A percentile compares a stretch with the other conserved stretches of the same genome.
Conservation (phyloP, 2,329 filamentous ascomycete genomes). For the Macroventuria anomochaeta region DNA sequence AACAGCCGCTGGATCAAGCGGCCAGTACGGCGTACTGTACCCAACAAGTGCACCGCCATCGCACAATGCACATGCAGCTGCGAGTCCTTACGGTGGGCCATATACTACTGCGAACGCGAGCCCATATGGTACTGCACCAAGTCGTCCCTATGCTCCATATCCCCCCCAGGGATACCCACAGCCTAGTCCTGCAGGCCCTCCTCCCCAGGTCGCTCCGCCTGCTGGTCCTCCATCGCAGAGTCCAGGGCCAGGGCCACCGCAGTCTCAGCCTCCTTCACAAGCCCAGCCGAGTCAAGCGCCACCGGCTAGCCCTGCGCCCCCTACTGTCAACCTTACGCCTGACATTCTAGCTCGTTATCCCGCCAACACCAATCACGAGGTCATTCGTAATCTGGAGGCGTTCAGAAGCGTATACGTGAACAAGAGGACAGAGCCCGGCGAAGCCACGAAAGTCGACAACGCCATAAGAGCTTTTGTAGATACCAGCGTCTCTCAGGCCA, state of each 20-base stretch:
- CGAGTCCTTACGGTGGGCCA: constrained; percentile 38
- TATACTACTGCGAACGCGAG: constrained; percentile 39
- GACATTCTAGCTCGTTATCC: constrained; percentile 43
- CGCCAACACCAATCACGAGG: constrained; percentile 32
- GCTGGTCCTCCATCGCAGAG: constrained; percentile 15
- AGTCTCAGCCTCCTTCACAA: constrained; percentile 14
- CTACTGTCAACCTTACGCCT: constrained; percentile 17
- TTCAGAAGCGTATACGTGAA: constrained; percentile 43
- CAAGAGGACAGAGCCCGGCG: constrained; percentile 30
- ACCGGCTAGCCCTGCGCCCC: constrained; percentile 3
- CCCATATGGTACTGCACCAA: constrained; percentile 35
- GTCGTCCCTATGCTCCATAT: constrained; percentile 40
- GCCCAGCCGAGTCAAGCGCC: constrained; percentile 4
- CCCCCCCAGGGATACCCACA: constrained; percentile 30
- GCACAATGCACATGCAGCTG: constrained; percentile 27
- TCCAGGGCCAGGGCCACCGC: constrained; percentile 7
- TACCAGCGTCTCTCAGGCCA: constrained; percentile 30
- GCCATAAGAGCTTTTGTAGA: constrained; percentile 42
- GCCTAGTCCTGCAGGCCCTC: constrained; percentile 25
- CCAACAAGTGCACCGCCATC: constrained; percentile 40
- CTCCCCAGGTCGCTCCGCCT: constrained; percentile 24
- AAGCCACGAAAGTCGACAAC: constrained; percentile 42
- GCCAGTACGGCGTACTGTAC: constrained; percentile 46
- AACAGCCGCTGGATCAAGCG: constrained; percentile 28
- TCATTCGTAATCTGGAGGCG: constrained; percentile 44